Percentiles rank a stretch among this genome's conserved stretches.
These are phyloP conservation scores for Arachnopeziza araneosa DNA, from an alignment of 2,329 filamentous ascomycete species.

Conservation along the genomic window DNA sequence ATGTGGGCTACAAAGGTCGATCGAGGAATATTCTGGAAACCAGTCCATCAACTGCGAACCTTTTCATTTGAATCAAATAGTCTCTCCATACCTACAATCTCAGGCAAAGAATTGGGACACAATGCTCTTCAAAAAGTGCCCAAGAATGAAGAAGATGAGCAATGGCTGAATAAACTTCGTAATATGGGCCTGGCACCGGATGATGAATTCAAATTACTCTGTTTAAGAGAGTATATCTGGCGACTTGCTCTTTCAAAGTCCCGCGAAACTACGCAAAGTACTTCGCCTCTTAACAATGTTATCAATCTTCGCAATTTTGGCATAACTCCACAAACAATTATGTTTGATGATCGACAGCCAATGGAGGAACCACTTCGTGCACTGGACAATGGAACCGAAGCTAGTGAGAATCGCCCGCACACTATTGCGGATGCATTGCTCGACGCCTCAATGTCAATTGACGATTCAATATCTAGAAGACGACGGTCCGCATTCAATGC, in stretches of 20 bases:
- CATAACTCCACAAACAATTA: constrained; percentile 80
- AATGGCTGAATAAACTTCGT: constrained; percentile 80
- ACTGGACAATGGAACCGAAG: constrained; percentile 27
- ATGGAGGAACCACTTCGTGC: constrained; percentile 38
- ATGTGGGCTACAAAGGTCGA: constrained; percentile 81
- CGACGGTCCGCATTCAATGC: constrained; percentile 46
- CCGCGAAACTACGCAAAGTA: constrained; percentile 17
- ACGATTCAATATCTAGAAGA: constrained; percentile 55
- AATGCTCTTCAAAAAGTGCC: constrained; percentile 57
- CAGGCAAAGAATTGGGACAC: constrained; percentile 49
- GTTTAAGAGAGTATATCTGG: constrained; percentile 87
- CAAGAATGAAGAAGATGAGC: constrained; percentile 88
- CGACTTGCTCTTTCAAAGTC: constrained; percentile 66
- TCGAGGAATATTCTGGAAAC: constrained; percentile 81
- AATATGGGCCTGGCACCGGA: constrained; percentile 77
- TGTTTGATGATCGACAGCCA: constrained; percentile 75
- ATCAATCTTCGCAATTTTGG: constrained; percentile 69
- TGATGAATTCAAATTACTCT: constrained; percentile 85
- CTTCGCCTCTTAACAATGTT: constrained; percentile 57
- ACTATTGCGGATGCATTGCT: constrained; percentile 87
- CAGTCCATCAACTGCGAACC: constrained; percentile 62
- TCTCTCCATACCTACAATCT: constrained; percentile 43
- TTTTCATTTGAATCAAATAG: constrained; percentile 60
- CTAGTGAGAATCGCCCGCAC: constrained; percentile 40
- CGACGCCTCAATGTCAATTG: constrained; percentile 85